Percentiles rank a stretch among this genome's conserved stretches.
phyloP scores from a whole-genome alignment of 768 basidiomycete species.

The Podaxis mareebaensis region DNA sequence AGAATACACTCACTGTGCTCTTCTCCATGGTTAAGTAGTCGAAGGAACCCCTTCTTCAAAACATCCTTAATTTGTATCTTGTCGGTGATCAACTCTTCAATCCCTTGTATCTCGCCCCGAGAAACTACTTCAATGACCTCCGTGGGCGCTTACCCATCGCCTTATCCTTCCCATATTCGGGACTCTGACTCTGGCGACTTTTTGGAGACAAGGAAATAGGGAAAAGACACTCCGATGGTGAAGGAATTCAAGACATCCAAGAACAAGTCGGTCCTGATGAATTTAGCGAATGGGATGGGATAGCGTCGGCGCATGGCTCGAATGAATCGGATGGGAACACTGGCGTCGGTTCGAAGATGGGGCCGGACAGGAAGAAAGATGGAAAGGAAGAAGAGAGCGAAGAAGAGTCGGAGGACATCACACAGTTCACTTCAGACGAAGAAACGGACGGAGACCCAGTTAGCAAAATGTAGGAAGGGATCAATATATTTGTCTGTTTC shows the following conservation, averaged over 20 bases:
- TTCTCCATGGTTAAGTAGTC: slow-evolving; percentile 40
- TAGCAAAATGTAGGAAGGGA: too few relatives aligned
- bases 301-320: too few relatives aligned
- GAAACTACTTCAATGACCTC: slow-evolving; percentile 42
- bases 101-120: slow-evolving; percentile 35
- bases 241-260: too few relatives aligned
- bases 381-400: too few relatives aligned
- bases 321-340: too few relatives aligned
- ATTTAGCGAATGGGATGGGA: background rate
- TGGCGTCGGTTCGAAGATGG: background rate
- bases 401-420: too few relatives aligned
- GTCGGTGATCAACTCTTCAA: slow-evolving; percentile 43
- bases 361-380: background rate
- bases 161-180: background rate
- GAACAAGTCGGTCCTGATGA: too few relatives aligned
- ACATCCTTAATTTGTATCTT: slow-evolving; percentile 43
- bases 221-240: background rate
- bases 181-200: background rate
- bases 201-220: background rate
- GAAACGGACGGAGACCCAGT: too few relatives aligned
- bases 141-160: background rate
- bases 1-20: slow-evolving; percentile 33
- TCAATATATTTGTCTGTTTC: too few relatives aligned
- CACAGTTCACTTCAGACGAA: too few relatives aligned
- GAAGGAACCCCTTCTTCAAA: slow-evolving; percentile 42